Evolutionary conservation across 1,284 basidiomycete genomes (phyloP), one percentile per base, ranked within the genome.

Genomic region (Peniophora sp.): DNA sequence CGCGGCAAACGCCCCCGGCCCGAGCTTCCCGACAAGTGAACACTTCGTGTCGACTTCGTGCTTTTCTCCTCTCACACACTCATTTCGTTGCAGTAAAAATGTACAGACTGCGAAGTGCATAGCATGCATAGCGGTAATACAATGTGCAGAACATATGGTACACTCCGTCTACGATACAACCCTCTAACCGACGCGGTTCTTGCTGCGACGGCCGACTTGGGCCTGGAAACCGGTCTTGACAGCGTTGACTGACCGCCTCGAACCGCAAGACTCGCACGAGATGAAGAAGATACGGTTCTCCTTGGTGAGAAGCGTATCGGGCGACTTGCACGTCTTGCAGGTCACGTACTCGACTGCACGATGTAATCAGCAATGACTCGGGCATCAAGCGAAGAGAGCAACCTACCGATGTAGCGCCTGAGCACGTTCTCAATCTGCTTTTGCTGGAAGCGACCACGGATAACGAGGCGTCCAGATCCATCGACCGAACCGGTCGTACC

Each of bases 251-350:
- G 92, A 96, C 49, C 96, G 83, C 62, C 89, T 78, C 56, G 88
- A 93, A 8, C 93, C 93, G 65, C 93, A 97, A 22, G 90, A 87
- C 71, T 97, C 91, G 75, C 96, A 98, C 0, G 91, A 85, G 80
- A 99, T 94, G 78, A 99, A 99, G 79, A 96, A 98, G 65, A 99
- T 92, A 71, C 96, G 91, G 71, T 98, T 97, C 73, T 98, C 94
- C 72, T 98, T 98, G 47, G 88, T 88, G 46, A 99, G 81, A 18
- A 96, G 80, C 3, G 96, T 99, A 67, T 98, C 95, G 48, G 93
- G 92, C 3, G 95, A 97, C 74, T 97, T 98, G 81, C 96, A 99
- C 37, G 96, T 99, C 73, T 97, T 97, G 83, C 96, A 99, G 41
- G 94, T 97, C 52, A 99, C 97, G 72, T 99, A 99, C 73, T 99